These are phyloP conservation scores for Diversispora epigaea DNA, from an alignment of 192 early-diverging fungal species.

Conservation along the genomic window DNA sequence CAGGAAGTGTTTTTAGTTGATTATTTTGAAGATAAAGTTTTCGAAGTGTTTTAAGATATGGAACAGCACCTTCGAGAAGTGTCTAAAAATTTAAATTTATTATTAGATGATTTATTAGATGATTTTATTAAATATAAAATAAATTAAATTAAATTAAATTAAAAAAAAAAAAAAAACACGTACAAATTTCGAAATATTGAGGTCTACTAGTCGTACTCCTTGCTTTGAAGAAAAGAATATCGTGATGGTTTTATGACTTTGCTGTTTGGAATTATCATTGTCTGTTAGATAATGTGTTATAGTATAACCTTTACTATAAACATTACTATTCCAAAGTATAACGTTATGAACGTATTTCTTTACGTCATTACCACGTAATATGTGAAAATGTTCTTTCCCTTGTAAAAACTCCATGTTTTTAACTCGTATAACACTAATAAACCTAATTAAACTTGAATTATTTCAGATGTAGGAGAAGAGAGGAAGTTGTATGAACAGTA, in stretches of 20 bases:
- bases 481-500: not conserved
- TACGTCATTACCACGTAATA: slow-evolving; percentile 15
- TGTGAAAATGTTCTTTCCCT: slow-evolving; percentile 7
- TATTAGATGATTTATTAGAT: not conserved
- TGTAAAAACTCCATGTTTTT: not conserved
- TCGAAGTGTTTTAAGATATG: slow-evolving; percentile 33
- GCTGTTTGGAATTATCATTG: not conserved
- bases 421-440: not conserved
- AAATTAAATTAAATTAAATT: not conserved
- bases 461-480: not conserved
- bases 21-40: slow-evolving; percentile 39
- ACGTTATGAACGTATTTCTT: not conserved
- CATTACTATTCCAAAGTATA: slow-evolving; percentile 14
- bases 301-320: slow-evolving; percentile 9
- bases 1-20: slow-evolving; percentile 33
- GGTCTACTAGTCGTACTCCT: not conserved
- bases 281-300: slow-evolving; percentile 21
- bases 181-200: slow-evolving; percentile 5
- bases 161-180: not conserved
- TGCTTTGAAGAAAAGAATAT: not conserved
- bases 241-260: slow-evolving; percentile 1
- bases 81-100: slow-evolving; percentile 32
- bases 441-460: not conserved
- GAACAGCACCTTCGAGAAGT: slow-evolving; percentile 39
- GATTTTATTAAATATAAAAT: not conserved